Conservation (phyloP, 1,284 basidiomycete species). For the Puccinia coronata region DNA sequence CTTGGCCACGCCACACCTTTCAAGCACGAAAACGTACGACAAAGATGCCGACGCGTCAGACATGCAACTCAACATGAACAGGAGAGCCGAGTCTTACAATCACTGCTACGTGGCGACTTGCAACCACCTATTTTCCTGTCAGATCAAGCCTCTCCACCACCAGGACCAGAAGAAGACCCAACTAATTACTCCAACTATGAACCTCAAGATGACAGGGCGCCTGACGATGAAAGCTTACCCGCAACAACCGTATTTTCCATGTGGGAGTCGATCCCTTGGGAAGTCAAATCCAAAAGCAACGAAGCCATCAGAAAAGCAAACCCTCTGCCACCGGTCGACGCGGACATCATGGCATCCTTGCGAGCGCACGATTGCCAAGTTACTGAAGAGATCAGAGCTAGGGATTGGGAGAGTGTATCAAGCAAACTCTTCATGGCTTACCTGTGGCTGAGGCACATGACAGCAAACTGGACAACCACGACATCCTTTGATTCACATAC, state of each 20-base stretch:
- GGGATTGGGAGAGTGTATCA: not conserved
- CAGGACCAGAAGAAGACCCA: no score
- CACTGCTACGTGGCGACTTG: not conserved
- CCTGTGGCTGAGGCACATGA: not conserved
- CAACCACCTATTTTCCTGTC: not conserved
- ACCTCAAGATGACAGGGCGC: not conserved
- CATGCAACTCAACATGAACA: not conserved
- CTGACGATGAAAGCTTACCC: no score
- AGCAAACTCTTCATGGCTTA: not conserved
- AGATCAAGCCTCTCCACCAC: not conserved
- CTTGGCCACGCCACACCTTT: not conserved
- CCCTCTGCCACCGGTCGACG: not conserved
- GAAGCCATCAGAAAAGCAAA: not conserved
- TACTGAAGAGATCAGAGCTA: not conserved
- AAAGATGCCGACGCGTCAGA: not conserved
- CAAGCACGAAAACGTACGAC: not conserved
- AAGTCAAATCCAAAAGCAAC: not conserved
- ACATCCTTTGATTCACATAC: not conserved
- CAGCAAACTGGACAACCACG: not conserved
- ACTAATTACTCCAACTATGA: not conserved
- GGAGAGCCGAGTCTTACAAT: not conserved
- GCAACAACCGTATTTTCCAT: not conserved
- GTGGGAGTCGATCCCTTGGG: not conserved
- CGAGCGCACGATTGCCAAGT: not conserved
- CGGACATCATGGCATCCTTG: not conserved